Base-by-base conservation (phyloP, 805 yeast genomes). In the Limtongia smithiae region DNA sequence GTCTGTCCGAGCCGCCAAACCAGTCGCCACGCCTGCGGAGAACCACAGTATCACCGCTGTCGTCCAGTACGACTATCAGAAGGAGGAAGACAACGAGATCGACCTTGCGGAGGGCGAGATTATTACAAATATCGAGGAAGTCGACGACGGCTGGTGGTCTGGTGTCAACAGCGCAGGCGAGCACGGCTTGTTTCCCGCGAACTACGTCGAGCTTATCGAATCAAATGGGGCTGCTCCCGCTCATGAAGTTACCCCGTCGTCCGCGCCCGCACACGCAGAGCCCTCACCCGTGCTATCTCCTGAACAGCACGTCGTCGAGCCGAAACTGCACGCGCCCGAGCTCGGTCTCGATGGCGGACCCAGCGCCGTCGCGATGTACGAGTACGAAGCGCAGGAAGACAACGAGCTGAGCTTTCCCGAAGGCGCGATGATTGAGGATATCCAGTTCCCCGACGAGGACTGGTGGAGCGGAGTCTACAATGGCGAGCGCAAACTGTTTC, bases 381-480 rank as follows among this genome's bases (percentile, higher is more conserved):
- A 82, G 60, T 90, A 91, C 65, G 95, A 84, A 43, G 96, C 95
- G 28, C 83, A 83, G 24, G 98, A 93, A 69, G 95, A 84, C 57
- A 93, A 90, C 63, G 98, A 93, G 70, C 74, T 93, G 51, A 77
- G 80, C 2, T 93, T 93, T 67, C 77, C 72, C 21, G 96, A 87
- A 64, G 94, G 91, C 45, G 97, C 88, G 59, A 62, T 74, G 51
- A 88, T 93, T 55, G 72, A 80, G 17, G 85, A 88, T 51, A 84
- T 93, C 55, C 95, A 89, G 60, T 85, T 86, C 66, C 84, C 86
- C 15, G 95, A 89, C 61, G 96, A 87, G 39, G 96, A 87, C 65
- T 93, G 98, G 98, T 93, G 97, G 97, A 74, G 84, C 46, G 98
- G 98, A 44, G 81, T 79, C 54, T 75, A 82, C 60, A 70, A 80